Conservation (phyloP, 306 rosid species). For the Pueraria montana region DNA sequence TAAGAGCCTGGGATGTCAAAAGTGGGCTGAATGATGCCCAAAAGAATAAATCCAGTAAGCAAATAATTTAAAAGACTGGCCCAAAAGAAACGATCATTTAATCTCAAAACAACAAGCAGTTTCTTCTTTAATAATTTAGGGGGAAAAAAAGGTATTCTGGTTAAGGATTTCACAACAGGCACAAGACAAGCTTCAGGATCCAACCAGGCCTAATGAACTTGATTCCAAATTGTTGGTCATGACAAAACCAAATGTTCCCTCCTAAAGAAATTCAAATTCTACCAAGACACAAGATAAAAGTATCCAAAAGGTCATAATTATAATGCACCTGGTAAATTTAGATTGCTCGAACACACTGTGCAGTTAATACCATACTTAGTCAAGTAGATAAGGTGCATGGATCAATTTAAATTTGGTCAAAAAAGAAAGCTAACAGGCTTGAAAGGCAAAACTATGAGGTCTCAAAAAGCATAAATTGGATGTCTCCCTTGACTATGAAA, state of each 20-base stretch:
- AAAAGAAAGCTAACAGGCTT: slow-evolving; percentile 18
- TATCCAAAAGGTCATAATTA: not conserved
- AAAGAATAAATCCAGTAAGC: not conserved
- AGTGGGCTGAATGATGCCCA: not conserved
- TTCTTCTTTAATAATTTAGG: slow-evolving; percentile 2
- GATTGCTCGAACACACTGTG: not conserved
- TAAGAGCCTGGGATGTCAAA: slow-evolving; percentile 12
- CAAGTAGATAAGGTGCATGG: slow-evolving; percentile 24
- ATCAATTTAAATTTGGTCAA: slow-evolving; percentile 5
- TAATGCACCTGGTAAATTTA: slow-evolving; percentile 9
- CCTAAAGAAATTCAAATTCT: not conserved
- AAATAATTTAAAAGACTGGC: slow-evolving; percentile 23
- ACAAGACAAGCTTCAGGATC: slow-evolving; percentile 15
- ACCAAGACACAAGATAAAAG: not conserved
- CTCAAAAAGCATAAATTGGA: slow-evolving; percentile 23
- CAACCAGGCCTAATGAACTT: not conserved
- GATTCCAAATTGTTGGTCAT: not conserved
- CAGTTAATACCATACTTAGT: slow-evolving; percentile 3
- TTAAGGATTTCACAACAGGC: slow-evolving; percentile 3
- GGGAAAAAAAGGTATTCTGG: not conserved
- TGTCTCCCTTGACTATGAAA: slow-evolving; percentile 26
- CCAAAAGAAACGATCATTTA: not conserved
- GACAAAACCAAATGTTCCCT: slow-evolving; percentile 4
- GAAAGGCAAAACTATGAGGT: not conserved
- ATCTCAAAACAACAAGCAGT: slow-evolving; percentile 6